These are phyloP conservation scores for Chrysoporthe austroafricana DNA, from an alignment of 2,329 filamentous ascomycete genomes.

Conservation along the genomic window DNA sequence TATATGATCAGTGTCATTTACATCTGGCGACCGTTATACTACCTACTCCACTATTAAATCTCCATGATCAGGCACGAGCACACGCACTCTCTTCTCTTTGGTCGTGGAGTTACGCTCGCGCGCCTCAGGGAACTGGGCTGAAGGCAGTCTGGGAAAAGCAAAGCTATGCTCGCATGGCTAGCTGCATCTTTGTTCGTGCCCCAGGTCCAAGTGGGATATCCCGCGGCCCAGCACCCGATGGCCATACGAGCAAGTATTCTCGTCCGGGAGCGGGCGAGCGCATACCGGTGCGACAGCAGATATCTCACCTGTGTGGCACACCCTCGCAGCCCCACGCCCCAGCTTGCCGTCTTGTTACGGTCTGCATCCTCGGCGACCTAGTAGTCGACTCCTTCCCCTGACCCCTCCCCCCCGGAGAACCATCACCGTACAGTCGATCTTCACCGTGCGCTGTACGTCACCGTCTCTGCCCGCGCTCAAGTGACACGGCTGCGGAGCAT, in stretches of 20 bases:
- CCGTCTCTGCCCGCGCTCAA: slow-evolving; percentile 11
- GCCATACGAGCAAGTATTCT: slow-evolving; percentile 25
- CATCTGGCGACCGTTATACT: not conserved
- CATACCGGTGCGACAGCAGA: slow-evolving; percentile 26
- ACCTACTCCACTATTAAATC: not conserved
- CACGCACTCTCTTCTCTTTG: not conserved
- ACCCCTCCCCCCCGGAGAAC: not conserved
- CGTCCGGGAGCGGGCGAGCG: slow-evolving; percentile 26
- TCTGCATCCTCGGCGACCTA: slow-evolving; percentile 5
- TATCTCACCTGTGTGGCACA: slow-evolving; percentile 26
- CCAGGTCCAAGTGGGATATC: slow-evolving; percentile 1
- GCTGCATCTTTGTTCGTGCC: slow-evolving; percentile 25
- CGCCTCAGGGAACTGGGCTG: not conserved
- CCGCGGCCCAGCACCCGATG: slow-evolving; percentile 14
- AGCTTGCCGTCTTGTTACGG: slow-evolving; percentile 5
- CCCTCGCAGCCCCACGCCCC: slow-evolving; percentile 15
- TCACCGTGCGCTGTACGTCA: not conserved
- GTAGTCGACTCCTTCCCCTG: not conserved
- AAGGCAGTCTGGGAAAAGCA: slow-evolving; percentile 3
- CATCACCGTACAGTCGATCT: slow-evolving; percentile 11
- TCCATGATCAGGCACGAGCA: not conserved
- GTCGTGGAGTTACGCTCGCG: not conserved
- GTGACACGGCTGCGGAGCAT: slow-evolving; percentile 25
- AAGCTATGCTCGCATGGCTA: slow-evolving; percentile 20
- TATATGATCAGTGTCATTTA: not conserved